Base-by-base conservation (phyloP, 345 rosid species). In the Toxicodendron radicans region DNA sequence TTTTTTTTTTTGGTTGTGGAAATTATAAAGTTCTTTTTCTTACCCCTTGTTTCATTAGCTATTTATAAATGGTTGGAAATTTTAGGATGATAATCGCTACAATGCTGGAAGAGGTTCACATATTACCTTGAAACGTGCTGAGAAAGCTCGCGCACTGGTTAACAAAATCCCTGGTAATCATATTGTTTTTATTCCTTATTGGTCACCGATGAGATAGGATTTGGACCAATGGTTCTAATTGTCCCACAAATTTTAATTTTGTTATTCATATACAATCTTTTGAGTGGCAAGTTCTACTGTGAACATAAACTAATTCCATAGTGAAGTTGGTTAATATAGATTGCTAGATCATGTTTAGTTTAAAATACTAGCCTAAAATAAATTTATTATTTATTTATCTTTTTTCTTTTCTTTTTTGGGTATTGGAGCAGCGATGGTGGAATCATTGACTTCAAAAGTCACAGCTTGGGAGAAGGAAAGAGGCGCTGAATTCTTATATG, bases 61-160 rank as follows among this genome's bases (percentile, higher is more conserved):
- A 68, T 59, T 58, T 13, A 67, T 63, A 41, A 66, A 69, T 63
- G 76, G 38, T 59, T 70, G 67, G 52, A 35, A 38, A 48, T 60
- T 80, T 46, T 77, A 90, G 93, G 92, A 90, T 84, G 88, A 85
- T 49, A 90, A 90, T 57, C 87, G 97, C 20, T 92, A 89, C 74
- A 84, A 85, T 79, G 91, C 93, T 70, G 95, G 93, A 83, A 83
- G 89, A 78, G 95, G 93, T 58, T 83, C 91, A 20, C 97, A 92
- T 79, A 89, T 92, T 41, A 75, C 78, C 60, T 58, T 92, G 78
- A 90, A 87, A 67, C 91, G 91, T 74, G 95, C 97, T 0, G 97
- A 92, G 84, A 92, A 81, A 77, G 93, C 95, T 38, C 91, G 93
- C 52, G 51, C 66, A 3, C 77, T 82, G 64, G 87, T 86, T 74